These are phyloP conservation scores for Botryotinia globosa DNA, from an alignment of 2,329 filamentous ascomycete species.

Conservation along the genomic window DNA sequence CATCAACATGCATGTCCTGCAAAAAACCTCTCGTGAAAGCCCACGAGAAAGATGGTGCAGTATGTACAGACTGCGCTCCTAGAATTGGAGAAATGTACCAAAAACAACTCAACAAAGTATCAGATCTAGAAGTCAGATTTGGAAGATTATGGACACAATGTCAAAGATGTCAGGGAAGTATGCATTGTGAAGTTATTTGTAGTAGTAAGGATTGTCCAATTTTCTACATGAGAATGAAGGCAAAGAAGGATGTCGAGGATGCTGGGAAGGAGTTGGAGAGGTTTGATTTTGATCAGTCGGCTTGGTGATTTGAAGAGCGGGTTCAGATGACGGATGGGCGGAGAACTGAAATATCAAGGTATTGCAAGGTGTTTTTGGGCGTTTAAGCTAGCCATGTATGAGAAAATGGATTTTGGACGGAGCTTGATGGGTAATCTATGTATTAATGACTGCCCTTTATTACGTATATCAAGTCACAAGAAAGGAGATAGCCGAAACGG, in stretches of 20 bases:
- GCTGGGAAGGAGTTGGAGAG: constrained; percentile 82
- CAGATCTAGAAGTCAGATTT: constrained; percentile 90
- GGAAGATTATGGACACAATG: constrained; percentile 96
- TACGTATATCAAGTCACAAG: background rate
- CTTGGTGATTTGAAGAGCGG: constrained; percentile 40
- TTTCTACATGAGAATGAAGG: constrained; percentile 99
- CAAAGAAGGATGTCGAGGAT: constrained; percentile 98
- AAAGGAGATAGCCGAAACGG: background rate
- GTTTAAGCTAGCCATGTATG: background rate
- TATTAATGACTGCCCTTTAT: background rate
- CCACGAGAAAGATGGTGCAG: constrained; percentile 77
- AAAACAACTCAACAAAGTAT: constrained; percentile 82
- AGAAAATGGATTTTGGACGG: no score
- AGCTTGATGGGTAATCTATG: background rate
- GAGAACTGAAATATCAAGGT: background rate
- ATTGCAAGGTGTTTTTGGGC: background rate
- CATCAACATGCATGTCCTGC: constrained; percentile 97
- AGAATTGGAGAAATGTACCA: constrained; percentile 91
- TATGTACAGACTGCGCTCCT: constrained; percentile 81
- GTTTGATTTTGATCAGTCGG: constrained; percentile 82
- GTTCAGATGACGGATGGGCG: background rate
- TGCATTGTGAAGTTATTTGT: constrained; percentile 98
- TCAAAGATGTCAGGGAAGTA: constrained; percentile 93
- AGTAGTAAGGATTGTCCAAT: constrained; percentile 95
- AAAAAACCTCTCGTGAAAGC: constrained; percentile 88